Evolutionary conservation across 2,329 filamentous ascomycete species (phyloP).

Genomic region (Penicillium fuscoglaucum): DNA sequence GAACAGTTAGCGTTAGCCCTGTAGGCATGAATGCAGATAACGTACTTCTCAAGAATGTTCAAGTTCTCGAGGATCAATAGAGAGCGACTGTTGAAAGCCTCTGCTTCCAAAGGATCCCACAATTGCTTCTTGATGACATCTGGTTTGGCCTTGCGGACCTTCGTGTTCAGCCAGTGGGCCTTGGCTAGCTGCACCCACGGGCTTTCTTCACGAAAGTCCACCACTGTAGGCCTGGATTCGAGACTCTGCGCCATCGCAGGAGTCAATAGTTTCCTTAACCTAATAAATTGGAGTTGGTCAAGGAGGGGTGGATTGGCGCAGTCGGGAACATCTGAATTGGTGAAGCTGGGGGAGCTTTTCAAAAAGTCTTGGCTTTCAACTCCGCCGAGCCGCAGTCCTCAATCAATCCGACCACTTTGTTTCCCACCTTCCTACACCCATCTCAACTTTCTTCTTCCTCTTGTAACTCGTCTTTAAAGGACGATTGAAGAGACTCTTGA

Average conservation of each 20-base stretch:
- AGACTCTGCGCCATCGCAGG: constrained; percentile 60
- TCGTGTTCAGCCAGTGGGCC: constrained; percentile 79
- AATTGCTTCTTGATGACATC: constrained; percentile 83
- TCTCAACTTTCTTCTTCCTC: constrained; percentile 9
- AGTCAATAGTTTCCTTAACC: constrained; percentile 41
- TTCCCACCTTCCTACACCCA: constrained; percentile 1
- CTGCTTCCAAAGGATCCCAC: constrained; percentile 84
- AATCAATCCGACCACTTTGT: constrained; percentile 7
- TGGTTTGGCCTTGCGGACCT: constrained; percentile 72
- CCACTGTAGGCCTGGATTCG: constrained; percentile 45
- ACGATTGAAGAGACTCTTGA: background rate
- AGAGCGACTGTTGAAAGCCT: constrained; percentile 73
- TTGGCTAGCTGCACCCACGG: constrained; percentile 69
- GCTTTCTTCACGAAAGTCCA: constrained; percentile 45
- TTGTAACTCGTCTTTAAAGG: background rate
- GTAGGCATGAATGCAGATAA: background rate
- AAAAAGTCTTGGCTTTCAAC: constrained; percentile 27
- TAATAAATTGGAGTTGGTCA: constrained; percentile 18
- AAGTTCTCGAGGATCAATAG: constrained; percentile 84
- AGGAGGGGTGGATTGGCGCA: constrained; percentile 30
- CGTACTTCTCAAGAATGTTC: constrained; percentile 79
- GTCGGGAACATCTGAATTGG: constrained; percentile 27
- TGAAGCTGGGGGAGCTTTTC: constrained; percentile 35
- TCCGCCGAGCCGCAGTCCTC: constrained; percentile 35
- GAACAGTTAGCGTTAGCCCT: constrained; percentile 23